phyloP scores from a whole-genome alignment of 345 rosid species.

The Tarenaya hassleriana region DNA sequence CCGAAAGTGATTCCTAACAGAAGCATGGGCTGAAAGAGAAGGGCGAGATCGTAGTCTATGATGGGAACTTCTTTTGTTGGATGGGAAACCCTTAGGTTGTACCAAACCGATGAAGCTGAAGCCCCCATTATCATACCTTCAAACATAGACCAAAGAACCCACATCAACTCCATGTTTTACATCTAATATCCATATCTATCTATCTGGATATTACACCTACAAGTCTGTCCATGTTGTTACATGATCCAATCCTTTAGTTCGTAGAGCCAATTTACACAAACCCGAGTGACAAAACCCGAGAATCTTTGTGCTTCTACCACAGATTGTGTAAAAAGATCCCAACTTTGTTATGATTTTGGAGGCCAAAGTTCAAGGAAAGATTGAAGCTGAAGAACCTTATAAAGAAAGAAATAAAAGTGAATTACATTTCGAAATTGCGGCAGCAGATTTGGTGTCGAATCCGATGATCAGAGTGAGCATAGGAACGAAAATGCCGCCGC shows the following conservation, averaged over 20 bases:
- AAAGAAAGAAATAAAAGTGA: neutral
- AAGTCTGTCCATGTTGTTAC: too few species aligned
- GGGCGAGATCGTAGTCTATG: slow-evolving; percentile 81
- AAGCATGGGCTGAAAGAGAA: slow-evolving; percentile 91
- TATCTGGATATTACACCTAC: too few species aligned
- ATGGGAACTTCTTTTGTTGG: slow-evolving; percentile 87
- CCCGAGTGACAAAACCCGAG: neutral
- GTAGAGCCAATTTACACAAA: neutral
- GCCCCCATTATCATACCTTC: slow-evolving; percentile 99
- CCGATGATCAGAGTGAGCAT: slow-evolving; percentile 91
- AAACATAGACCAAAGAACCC: slow-evolving; percentile 1
- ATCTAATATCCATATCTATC: too few species aligned
- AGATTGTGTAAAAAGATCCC: neutral
- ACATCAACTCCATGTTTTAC: too few species aligned
- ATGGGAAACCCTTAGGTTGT: slow-evolving; percentile 75
- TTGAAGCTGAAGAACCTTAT: neutral
- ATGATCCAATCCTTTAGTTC: neutral
- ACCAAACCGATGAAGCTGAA: slow-evolving; percentile 89
- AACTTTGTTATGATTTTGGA: neutral
- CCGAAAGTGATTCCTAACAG: slow-evolving; percentile 89
- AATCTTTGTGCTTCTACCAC: neutral
- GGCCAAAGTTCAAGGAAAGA: neutral
- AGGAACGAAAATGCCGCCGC: slow-evolving; percentile 95
- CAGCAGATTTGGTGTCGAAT: slow-evolving; percentile 90
- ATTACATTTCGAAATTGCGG: slow-evolving; percentile 91